Percentiles rank a stretch among this genome's conserved stretches.
These are phyloP conservation scores for Suillus americanus DNA, from an alignment of 768 basidiomycete genomes.

Conservation along the genomic window DNA sequence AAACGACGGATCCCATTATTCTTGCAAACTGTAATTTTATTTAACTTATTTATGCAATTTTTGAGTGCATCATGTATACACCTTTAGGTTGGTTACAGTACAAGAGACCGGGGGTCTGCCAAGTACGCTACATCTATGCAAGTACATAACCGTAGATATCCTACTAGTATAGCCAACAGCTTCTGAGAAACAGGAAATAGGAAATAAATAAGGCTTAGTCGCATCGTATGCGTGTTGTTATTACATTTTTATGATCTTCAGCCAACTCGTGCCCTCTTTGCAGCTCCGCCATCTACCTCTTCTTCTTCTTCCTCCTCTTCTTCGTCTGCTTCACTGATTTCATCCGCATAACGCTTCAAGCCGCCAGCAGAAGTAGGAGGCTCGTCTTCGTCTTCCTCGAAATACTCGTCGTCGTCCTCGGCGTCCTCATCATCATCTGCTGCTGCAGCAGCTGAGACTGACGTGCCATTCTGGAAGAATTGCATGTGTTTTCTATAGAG, in stretches of 20 bases:
- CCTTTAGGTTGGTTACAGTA: no score
- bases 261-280: conserved; percentile 28
- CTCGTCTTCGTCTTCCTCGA: conserved; percentile 18
- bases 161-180: not conserved
- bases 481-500: not conserved
- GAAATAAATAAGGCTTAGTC: not conserved
- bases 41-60: no score
- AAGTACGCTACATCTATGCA: not conserved
- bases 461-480: conserved; percentile 15
- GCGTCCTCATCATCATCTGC: conserved; percentile 13
- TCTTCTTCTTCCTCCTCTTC: conserved; percentile 16
- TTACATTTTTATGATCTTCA: not conserved
- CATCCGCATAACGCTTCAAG: conserved; percentile 26
- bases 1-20: no score
- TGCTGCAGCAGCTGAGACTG: not conserved
- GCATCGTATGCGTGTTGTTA: not conserved
- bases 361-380: conserved; percentile 11
- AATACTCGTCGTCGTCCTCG: conserved; percentile 21
- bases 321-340: conserved; percentile 15
- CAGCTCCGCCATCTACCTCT: conserved; percentile 3
- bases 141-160: not conserved
- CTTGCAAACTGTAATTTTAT: no score
- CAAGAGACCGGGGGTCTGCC: not conserved
- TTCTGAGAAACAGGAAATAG: not conserved
- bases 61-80: no score